Percentiles rank a stretch among this genome's conserved stretches.
phyloP scores from a whole-genome alignment of 2,329 filamentous ascomycete species.

The Pseudogymnoascus sp. region DNA sequence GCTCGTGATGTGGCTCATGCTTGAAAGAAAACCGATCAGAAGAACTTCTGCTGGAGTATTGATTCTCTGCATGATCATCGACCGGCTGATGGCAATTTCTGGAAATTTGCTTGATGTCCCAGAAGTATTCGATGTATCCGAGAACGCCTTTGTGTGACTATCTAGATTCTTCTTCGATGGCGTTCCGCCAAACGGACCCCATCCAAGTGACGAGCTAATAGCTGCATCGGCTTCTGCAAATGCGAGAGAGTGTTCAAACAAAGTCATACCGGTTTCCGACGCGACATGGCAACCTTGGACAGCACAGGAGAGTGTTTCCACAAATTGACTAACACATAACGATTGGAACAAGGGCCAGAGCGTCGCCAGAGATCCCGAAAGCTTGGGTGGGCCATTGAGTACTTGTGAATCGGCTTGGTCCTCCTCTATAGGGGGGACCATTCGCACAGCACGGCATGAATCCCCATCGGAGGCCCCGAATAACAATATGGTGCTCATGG shows the following conservation, averaged over 20 bases:
- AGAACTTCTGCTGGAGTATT: slow-evolving; percentile 88
- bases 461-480: slow-evolving; percentile 64
- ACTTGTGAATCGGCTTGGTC: slow-evolving; percentile 32
- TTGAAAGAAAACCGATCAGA: slow-evolving; percentile 77
- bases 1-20: slow-evolving; percentile 79
- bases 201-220: slow-evolving; percentile 68
- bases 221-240: slow-evolving; percentile 93
- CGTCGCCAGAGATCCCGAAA: slow-evolving; percentile 62
- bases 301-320: slow-evolving; percentile 81
- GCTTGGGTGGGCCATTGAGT: slow-evolving; percentile 10
- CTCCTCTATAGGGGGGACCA: slow-evolving; percentile 49
- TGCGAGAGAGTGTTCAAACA: slow-evolving; percentile 91
- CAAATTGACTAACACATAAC: slow-evolving; percentile 67
- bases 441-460: slow-evolving; percentile 66
- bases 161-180: slow-evolving; percentile 13
- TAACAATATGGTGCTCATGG: slow-evolving; percentile 61
- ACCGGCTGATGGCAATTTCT: slow-evolving; percentile 45
- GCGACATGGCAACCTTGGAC: slow-evolving; percentile 73
- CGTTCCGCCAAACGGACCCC: slow-evolving; percentile 43
- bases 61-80: slow-evolving; percentile 66
- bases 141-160: not conserved
- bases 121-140: slow-evolving; percentile 15
- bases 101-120: slow-evolving; percentile 24
- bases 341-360: slow-evolving; percentile 69
- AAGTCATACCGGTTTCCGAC: slow-evolving; percentile 88